Conservation (phyloP, 2,329 filamentous ascomycete species). For the Trichoderma sp. region DNA sequence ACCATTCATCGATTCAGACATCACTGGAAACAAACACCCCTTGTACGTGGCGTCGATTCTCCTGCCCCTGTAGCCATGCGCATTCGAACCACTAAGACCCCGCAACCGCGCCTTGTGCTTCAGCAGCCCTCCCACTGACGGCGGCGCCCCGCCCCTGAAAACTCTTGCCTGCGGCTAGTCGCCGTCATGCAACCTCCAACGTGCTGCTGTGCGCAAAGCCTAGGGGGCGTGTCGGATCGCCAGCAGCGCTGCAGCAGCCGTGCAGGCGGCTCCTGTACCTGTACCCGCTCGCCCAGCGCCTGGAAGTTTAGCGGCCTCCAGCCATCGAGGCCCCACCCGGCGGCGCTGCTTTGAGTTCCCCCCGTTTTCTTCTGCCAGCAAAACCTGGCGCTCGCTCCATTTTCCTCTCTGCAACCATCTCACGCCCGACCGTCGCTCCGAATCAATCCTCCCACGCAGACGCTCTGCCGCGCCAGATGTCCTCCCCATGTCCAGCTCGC, state of each 20-base stretch:
- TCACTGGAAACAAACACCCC: neutral
- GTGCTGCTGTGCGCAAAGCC: neutral
- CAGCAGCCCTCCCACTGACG: slow-evolving; percentile 29
- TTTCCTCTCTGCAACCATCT: slow-evolving; percentile 27
- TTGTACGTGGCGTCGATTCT: neutral
- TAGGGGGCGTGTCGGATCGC: neutral
- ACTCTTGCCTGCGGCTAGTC: slow-evolving; percentile 9
- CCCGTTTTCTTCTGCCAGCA: slow-evolving; percentile 13
- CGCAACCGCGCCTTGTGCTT: slow-evolving; percentile 36
- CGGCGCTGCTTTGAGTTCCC: slow-evolving; percentile 15
- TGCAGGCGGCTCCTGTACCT: neutral
- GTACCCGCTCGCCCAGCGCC: neutral
- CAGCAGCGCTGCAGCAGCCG: neutral
- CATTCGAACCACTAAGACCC: slow-evolving; percentile 36
- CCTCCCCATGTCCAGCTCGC: slow-evolving; percentile 59
- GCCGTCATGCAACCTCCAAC: slow-evolving; percentile 16
- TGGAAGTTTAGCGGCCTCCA: neutral
- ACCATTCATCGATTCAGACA: neutral
- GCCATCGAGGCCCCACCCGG: neutral
- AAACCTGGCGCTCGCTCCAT: slow-evolving; percentile 21
- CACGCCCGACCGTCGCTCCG: slow-evolving; percentile 27
- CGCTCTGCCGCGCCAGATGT: slow-evolving; percentile 51
- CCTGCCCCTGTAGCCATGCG: neutral
- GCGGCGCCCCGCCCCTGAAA: slow-evolving; percentile 19
- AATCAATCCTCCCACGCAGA: slow-evolving; percentile 31